phyloP scores from a whole-genome alignment of 345 rosid genomes.

The Physaria fendleri region DNA sequence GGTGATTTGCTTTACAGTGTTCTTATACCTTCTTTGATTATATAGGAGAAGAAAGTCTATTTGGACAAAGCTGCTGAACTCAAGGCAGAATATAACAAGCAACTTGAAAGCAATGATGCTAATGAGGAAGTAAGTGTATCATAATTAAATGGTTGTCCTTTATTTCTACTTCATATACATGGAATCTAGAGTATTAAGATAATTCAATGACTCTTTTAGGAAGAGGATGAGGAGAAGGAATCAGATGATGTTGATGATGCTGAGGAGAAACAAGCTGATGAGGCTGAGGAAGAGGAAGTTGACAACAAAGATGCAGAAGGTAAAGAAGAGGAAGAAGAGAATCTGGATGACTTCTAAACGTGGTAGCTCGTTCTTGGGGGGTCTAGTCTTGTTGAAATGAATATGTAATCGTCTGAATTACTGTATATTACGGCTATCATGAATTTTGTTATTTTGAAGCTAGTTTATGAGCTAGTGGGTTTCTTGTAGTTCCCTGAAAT shows the following conservation, averaged over 20 bases:
- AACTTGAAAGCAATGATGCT: conserved; percentile 33
- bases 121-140: conserved; percentile 36
- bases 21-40: background rate
- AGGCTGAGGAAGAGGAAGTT: conserved; percentile 34
- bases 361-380: background rate
- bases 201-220: conserved; percentile 29
- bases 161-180: background rate
- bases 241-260: conserved; percentile 17
- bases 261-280: conserved; percentile 32
- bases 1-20: background rate
- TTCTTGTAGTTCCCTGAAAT: background rate
- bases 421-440: too few relatives aligned
- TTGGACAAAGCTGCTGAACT: conserved; percentile 65
- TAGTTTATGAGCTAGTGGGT: background rate
- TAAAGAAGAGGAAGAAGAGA: conserved; percentile 35
- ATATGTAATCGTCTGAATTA: background rate
- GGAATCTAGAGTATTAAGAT: background rate
- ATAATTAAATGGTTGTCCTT: background rate
- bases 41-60: conserved; percentile 73
- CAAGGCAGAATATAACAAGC: conserved; percentile 53
- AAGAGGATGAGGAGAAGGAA: conserved; percentile 16
- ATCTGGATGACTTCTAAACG: conserved; percentile 35
- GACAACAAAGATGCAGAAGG: background rate
- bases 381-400: background rate
- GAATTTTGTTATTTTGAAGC: background rate